These are phyloP conservation scores for Microdochium bolleyi DNA, from an alignment of 2,329 filamentous ascomycete genomes.

Conservation along the genomic window DNA sequence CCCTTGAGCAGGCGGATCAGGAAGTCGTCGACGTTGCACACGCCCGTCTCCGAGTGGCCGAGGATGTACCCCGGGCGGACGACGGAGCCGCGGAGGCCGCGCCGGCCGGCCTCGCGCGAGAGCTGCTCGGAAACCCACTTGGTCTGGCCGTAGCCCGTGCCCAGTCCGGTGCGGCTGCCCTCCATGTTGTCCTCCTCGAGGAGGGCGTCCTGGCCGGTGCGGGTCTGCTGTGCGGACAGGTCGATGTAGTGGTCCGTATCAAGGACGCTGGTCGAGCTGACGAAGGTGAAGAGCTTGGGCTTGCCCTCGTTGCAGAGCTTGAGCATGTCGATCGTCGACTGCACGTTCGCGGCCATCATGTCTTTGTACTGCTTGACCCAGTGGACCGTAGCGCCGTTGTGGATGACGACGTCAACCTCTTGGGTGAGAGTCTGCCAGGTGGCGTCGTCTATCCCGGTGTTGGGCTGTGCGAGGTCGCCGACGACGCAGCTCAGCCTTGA, in stretches of 20 bases:
- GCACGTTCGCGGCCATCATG: slow-evolving; percentile 67
- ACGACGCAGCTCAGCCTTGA: slow-evolving; percentile 57
- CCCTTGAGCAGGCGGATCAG: slow-evolving; percentile 80
- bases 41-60: slow-evolving; percentile 63
- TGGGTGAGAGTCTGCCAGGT: slow-evolving; percentile 59
- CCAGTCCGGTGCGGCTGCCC: slow-evolving; percentile 68
- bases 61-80: slow-evolving; percentile 81
- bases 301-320: slow-evolving; percentile 68
- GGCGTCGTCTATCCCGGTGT: slow-evolving; percentile 61
- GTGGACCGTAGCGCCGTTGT: slow-evolving; percentile 77
- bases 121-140: slow-evolving; percentile 71
- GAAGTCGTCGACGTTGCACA: slow-evolving; percentile 82
- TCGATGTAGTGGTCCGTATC: slow-evolving; percentile 77
- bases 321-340: slow-evolving; percentile 71
- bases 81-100: slow-evolving; percentile 68
- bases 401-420: slow-evolving; percentile 64
- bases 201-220: slow-evolving; percentile 56
- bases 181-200: slow-evolving; percentile 70
- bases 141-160: slow-evolving; percentile 82
- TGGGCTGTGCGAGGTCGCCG: slow-evolving; percentile 66
- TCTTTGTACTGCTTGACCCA: slow-evolving; percentile 75
- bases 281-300: slow-evolving; percentile 73
- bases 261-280: slow-evolving; percentile 74
- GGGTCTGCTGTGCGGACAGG: slow-evolving; percentile 56
- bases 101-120: slow-evolving; percentile 67